Conservation (phyloP, 306 rosid genomes). For the Fragaria nilgerrensis region DNA sequence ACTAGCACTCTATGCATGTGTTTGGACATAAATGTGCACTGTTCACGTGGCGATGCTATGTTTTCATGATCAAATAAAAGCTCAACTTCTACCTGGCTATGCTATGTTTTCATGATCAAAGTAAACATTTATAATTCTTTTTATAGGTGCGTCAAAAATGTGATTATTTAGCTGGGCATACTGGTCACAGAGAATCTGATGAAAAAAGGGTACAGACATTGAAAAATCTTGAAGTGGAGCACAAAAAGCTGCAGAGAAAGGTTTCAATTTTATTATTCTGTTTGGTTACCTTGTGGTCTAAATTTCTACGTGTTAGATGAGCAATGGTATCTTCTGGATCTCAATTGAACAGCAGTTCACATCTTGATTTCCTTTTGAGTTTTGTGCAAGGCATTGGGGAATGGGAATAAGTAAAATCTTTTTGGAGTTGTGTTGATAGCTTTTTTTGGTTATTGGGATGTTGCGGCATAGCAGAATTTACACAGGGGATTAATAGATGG, state of each 20-base stretch:
- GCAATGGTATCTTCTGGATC: background rate
- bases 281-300: background rate
- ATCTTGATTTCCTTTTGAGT: background rate
- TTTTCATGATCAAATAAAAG: background rate
- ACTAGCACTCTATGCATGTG: background rate
- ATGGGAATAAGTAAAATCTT: background rate
- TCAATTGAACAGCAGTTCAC: background rate
- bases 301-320: background rate
- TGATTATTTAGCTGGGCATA: conserved; percentile 57
- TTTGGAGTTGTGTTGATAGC: background rate
- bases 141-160: conserved; percentile 77
- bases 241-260: conserved; percentile 60
- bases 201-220: conserved; percentile 42
- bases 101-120: background rate
- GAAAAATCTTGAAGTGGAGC: conserved; percentile 49
- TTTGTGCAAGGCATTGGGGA: background rate
- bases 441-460: background rate
- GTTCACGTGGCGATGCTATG: background rate
- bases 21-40: background rate
- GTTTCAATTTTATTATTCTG: conserved; percentile 32
- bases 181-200: conserved; percentile 50
- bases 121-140: background rate
- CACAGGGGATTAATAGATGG: background rate
- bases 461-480: background rate
- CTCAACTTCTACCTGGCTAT: background rate